Evolutionary conservation across 2,329 filamentous ascomycete species (phyloP).

Genomic region (Aspergillus unguis): DNA sequence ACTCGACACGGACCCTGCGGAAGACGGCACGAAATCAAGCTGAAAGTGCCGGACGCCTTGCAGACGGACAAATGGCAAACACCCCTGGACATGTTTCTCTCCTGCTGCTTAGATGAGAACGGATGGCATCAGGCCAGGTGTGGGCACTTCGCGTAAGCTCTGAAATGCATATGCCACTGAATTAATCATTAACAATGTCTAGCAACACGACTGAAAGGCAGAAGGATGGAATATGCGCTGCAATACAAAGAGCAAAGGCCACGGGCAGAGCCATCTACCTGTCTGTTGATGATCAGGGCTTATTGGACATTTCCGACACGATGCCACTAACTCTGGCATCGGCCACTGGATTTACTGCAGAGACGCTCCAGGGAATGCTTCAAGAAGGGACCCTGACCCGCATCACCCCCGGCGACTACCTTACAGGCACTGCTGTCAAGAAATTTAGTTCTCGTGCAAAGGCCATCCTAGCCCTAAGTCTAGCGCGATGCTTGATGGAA

Average conservation of each 20-base stretch:
- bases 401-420: constrained; percentile 1
- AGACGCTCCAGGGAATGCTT: not conserved
- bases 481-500: not conserved
- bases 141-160: not conserved
- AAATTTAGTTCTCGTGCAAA: not conserved
- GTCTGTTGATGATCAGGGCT: not conserved
- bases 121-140: not conserved
- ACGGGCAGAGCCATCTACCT: not conserved
- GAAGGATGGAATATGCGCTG: not conserved
- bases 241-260: not conserved
- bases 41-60: not conserved
- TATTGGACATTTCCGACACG: not conserved
- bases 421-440: not conserved
- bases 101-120: not conserved
- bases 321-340: not conserved
- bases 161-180: not conserved
- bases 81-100: constrained; percentile 6
- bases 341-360: not conserved
- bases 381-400: not conserved
- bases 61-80: not conserved
- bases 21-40: not conserved
- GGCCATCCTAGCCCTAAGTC: not conserved
- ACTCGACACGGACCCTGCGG: not conserved
- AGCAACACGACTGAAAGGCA: not conserved
- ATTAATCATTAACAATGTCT: not conserved